phyloP scores from a whole-genome alignment of 495 filamentous ascomycete genomes.

The Penicillium simplicissimum region DNA sequence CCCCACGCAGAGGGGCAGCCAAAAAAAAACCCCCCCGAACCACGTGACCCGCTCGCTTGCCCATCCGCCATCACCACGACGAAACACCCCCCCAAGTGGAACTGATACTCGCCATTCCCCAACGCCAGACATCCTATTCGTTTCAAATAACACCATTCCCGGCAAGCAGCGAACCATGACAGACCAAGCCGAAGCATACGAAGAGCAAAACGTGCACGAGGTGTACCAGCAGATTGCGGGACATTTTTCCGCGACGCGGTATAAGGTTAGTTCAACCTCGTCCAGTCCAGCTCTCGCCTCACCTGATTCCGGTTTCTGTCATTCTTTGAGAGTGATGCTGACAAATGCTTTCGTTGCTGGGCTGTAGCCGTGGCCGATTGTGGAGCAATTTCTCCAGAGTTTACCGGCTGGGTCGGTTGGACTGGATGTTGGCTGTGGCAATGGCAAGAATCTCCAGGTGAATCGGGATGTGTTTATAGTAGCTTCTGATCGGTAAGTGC shows the following conservation, averaged over 20 bases:
- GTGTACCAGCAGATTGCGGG: slow-evolving; percentile 94
- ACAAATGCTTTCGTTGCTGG: too few species aligned
- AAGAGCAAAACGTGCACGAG: slow-evolving; percentile 82
- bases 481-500: slow-evolving; percentile 88
- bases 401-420: slow-evolving; percentile 74
- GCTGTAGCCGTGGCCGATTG: slow-evolving; percentile 96
- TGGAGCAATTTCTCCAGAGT: slow-evolving; percentile 73
- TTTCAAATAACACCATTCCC: not conserved
- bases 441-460: slow-evolving; percentile 90
- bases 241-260: slow-evolving; percentile 92
- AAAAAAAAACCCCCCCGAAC: not conserved
- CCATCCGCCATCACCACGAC: slow-evolving; percentile 1
- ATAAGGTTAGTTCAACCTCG: slow-evolving; percentile 62
- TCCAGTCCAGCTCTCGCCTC: not conserved
- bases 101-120: not conserved
- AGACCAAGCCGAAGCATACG: slow-evolving; percentile 56
- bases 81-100: not conserved
- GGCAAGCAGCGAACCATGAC: slow-evolving; percentile 13
- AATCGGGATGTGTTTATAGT: slow-evolving; percentile 80
- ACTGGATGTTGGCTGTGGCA: slow-evolving; percentile 87
- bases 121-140: not conserved
- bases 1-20: not conserved
- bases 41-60: slow-evolving; percentile 9
- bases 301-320: too few species aligned
- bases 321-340: too few species aligned